Evolutionary conservation across 371 early-diverging fungal species (phyloP).

Genomic region (Actinomucor elegans): DNA sequence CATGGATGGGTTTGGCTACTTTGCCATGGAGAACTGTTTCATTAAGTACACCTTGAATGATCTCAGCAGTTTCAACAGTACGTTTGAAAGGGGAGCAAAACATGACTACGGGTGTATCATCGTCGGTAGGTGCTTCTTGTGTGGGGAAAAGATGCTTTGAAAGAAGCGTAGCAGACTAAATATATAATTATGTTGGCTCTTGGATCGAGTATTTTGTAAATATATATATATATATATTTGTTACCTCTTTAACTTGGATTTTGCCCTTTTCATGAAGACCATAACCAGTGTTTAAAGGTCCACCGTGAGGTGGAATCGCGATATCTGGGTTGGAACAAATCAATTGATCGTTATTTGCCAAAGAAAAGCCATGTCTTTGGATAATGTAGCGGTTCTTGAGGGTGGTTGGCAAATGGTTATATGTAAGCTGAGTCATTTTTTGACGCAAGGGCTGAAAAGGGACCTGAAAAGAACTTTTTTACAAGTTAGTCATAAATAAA

Average conservation of each 20-base stretch:
- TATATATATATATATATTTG: not conserved
- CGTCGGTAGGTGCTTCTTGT: constrained; percentile 10
- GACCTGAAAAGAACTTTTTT: no score
- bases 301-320: constrained; percentile 46
- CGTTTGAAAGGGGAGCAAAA: constrained; percentile 51
- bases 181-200: not conserved
- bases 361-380: constrained; percentile 48
- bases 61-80: constrained; percentile 46
- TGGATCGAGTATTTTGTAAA: not conserved
- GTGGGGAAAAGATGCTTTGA: constrained; percentile 31
- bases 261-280: constrained; percentile 47
- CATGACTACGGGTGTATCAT: constrained; percentile 27
- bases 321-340: constrained; percentile 52
- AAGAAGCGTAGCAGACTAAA: constrained; percentile 30
- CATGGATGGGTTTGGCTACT: constrained; percentile 22
- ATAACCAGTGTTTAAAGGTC: constrained; percentile 43
- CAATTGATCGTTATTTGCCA: constrained; percentile 43
- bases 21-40: constrained; percentile 21
- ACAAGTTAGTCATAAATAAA: no score
- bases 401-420: constrained; percentile 38
- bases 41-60: constrained; percentile 33
- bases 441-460: no score
- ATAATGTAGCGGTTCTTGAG: constrained; percentile 48
- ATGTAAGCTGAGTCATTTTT: constrained; percentile 18
- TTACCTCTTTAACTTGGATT: constrained; percentile 42